Conservation (phyloP, 352 stramenopile species). For the Pythium dissimile region DNA sequence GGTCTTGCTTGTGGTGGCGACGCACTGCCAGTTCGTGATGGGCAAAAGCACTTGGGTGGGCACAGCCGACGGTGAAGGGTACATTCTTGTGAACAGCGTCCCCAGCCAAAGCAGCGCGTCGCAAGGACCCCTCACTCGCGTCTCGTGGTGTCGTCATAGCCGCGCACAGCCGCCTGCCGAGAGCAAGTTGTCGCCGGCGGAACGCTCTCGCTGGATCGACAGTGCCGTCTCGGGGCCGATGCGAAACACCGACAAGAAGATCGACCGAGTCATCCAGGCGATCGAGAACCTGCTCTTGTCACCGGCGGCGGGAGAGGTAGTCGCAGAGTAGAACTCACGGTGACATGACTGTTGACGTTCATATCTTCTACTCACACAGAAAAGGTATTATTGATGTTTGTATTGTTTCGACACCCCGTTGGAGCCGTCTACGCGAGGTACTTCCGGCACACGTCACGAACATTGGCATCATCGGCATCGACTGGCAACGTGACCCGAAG, state of each 20-base stretch:
- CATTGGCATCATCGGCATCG: slow-evolving; percentile 34
- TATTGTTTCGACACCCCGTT: not conserved
- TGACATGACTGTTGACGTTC: not conserved
- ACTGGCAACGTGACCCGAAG: slow-evolving; percentile 56
- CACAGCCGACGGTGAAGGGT: not conserved
- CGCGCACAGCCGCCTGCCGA: not conserved
- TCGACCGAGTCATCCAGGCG: not conserved
- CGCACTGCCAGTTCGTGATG: not conserved
- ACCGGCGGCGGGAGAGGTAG: not conserved
- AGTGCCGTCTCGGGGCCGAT: not conserved
- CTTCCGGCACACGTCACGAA: slow-evolving; percentile 45
- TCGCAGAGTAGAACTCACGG: too few relatives aligned
- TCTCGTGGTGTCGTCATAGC: not conserved
- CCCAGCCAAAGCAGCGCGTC: not conserved
- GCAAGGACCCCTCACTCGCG: not conserved
- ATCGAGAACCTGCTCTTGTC: not conserved
- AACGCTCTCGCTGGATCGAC: not conserved
- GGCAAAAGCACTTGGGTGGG: not conserved
- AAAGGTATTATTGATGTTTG: too few relatives aligned
- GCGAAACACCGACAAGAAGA: not conserved
- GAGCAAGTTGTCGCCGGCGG: not conserved
- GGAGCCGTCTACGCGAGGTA: slow-evolving; percentile 20
- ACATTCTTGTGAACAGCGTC: not conserved
- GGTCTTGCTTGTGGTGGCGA: not conserved
- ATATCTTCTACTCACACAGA: not conserved